Evolutionary conservation across 164 flowering plant genomes (phyloP).

Genomic region (Brasenia schreberi): DNA sequence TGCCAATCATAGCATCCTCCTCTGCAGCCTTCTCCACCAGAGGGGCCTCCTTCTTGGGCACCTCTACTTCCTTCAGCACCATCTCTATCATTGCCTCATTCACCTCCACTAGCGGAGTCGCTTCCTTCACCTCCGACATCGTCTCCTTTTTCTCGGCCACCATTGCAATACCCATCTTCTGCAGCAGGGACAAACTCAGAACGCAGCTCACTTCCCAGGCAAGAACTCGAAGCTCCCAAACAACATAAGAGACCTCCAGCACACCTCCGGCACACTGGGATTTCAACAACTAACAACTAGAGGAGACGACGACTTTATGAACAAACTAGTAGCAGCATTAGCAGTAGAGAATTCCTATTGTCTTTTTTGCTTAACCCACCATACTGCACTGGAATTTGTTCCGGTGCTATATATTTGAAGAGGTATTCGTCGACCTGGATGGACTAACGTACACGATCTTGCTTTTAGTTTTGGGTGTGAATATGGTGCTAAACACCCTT

Average conservation of each 20-base stretch:
- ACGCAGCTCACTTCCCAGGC: constrained; percentile 73
- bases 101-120: no score
- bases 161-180: constrained; percentile 32
- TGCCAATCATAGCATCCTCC: no score
- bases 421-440: constrained; percentile 68
- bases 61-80: no score
- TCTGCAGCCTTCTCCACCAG: no score
- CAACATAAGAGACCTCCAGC: constrained; percentile 44
- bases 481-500: constrained; percentile 69
- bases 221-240: constrained; percentile 68
- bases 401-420: constrained; percentile 89
- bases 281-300: constrained; percentile 55
- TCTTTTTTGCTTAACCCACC: constrained; percentile 66
- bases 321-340: constrained; percentile 53
- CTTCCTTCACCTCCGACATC: no score
- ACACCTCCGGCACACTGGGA: no score
- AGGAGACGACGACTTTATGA: constrained; percentile 56
- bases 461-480: constrained; percentile 93
- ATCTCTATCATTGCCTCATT: no score
- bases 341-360: constrained; percentile 43
- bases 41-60: no score
- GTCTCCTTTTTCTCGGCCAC: no score
- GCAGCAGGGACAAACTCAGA: constrained; percentile 63
- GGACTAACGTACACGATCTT: constrained; percentile 87
- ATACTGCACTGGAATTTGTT: constrained; percentile 67